Evolutionary conservation across 345 rosid species (phyloP).

Genomic region (Firmiana major): DNA sequence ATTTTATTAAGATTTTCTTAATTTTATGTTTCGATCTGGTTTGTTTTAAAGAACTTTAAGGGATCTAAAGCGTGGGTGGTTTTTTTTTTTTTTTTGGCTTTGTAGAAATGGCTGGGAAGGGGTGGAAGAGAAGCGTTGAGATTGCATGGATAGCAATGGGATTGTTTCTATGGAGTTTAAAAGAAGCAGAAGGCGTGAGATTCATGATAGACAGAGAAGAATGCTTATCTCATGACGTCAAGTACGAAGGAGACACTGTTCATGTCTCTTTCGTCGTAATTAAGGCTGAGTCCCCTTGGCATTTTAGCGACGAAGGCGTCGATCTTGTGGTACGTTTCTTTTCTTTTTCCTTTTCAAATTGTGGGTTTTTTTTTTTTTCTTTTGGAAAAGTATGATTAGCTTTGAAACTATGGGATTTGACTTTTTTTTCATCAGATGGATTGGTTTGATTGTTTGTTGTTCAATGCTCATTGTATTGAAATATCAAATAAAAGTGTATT

Average conservation of each 20-base stretch:
- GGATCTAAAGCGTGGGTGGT: background rate
- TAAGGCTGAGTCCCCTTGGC: conserved; percentile 61
- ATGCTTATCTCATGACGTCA: conserved; percentile 57
- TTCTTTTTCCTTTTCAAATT: background rate
- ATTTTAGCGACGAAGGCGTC: conserved; percentile 43
- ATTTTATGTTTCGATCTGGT: background rate
- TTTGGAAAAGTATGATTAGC: too few species aligned
- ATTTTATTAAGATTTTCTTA: background rate
- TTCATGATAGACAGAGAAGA: conserved; percentile 63
- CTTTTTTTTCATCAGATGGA: background rate
- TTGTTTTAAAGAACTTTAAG: background rate
- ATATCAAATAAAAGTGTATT: background rate
- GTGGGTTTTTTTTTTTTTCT: too few species aligned
- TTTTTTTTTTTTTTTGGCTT: background rate
- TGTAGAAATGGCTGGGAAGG: background rate
- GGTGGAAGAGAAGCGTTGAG: conserved; percentile 20
- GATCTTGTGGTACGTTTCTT: conserved; percentile 50
- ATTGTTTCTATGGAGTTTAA: conserved; percentile 25
- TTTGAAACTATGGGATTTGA: background rate
- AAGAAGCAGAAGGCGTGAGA: conserved; percentile 39
- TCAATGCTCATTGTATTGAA: background rate
- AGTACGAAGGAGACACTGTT: conserved; percentile 62
- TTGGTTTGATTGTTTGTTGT: background rate
- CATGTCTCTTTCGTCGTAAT: conserved; percentile 65
- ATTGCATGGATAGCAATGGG: conserved; percentile 23